Base-by-base conservation (phyloP, 805 yeast species). In the Suhomyces xylopsoci region DNA sequence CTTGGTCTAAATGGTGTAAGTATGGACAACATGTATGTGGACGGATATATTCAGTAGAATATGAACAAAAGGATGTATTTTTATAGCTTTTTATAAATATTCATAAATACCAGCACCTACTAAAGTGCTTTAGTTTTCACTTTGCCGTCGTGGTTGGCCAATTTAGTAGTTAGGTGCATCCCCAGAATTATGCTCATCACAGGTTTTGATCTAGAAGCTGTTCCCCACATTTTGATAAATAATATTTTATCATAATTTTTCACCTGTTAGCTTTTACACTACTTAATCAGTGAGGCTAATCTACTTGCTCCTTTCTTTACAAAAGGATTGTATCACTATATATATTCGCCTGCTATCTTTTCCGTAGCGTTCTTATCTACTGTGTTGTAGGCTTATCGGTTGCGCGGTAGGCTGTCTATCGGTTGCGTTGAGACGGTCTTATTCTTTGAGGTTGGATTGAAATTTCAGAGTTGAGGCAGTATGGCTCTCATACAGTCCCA, bases 41-140 rank as follows among this genome's bases (percentile, higher is more conserved):
- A 65, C 45, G 64, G 65, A 20, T 57, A 62, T 48, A 62, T 64
- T 45, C 64, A 62, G 56, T 62, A 54, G 51, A 12, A 3, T 46
- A 42, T 12, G 12, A 26, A 26, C 28, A 28, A 28, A 12, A 10
- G 7, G 32, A 12, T 28, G 32, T 28, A 28, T 28, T 28, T 28
- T 28, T 10, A 28, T 28, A 12, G 32, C 12, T 28, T 26, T n/a
- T n/a, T n/a, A n/a, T n/a, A n/a, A n/a, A n/a, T n/a, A n/a, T 26
- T 10, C 28, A 26, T 12, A 12, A 28, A 12, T 28, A 28, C n/a
- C 28, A 26, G 28, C 28, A 26, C 32, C n/a, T 12, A 12, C 12
- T 28, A 28, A 26, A 10, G 28, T 3, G 2, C 12, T 26, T 25
- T 26, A 28, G n/a, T 12, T 28, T 10, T 28, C 32, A 26, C 28